Evolutionary conservation across 2,329 filamentous ascomycete genomes (phyloP).

Genomic region (Orbilia quercus): DNA sequence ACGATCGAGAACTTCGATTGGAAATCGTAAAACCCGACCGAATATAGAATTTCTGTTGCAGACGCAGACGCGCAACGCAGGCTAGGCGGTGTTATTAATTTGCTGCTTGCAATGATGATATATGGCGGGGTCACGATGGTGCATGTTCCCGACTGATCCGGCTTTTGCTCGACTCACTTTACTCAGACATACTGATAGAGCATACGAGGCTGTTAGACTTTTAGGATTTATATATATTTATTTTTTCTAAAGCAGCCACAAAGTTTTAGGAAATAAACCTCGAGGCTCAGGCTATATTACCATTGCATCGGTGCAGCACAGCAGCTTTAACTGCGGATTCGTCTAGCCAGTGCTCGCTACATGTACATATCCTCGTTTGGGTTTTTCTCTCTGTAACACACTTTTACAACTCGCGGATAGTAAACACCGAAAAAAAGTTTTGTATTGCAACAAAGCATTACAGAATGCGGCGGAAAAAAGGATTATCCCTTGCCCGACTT

Average conservation of each 20-base stretch:
- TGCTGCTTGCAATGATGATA: background rate
- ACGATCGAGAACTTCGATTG: constrained; percentile 40
- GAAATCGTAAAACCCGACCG: constrained; percentile 36
- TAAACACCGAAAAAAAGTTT: too few relatives aligned
- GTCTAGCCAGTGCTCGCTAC: too few relatives aligned
- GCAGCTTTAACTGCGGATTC: constrained; percentile 43
- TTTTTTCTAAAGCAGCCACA: constrained; percentile 13
- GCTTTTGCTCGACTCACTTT: too few relatives aligned
- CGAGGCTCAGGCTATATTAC: constrained; percentile 14
- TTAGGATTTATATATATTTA: too few relatives aligned
- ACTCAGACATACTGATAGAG: too few relatives aligned
- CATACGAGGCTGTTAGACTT: background rate
- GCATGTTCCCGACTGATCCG: constrained; percentile 48
- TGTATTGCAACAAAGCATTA: too few relatives aligned
- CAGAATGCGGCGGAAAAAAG: too few relatives aligned
- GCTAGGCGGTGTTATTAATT: constrained; percentile 14
- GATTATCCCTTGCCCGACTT: too few relatives aligned
- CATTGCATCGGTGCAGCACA: constrained; percentile 45
- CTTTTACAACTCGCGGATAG: too few relatives aligned
- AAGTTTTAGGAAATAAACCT: constrained; percentile 2
- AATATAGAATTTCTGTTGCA: constrained; percentile 14
- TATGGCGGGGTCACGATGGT: constrained; percentile 25
- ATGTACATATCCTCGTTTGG: too few relatives aligned
- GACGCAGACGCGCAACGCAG: constrained; percentile 23
- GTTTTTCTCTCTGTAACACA: too few relatives aligned